Evolutionary conservation across 768 basidiomycete genomes (phyloP).

Genomic region (Nevesoporus exiguus): DNA sequence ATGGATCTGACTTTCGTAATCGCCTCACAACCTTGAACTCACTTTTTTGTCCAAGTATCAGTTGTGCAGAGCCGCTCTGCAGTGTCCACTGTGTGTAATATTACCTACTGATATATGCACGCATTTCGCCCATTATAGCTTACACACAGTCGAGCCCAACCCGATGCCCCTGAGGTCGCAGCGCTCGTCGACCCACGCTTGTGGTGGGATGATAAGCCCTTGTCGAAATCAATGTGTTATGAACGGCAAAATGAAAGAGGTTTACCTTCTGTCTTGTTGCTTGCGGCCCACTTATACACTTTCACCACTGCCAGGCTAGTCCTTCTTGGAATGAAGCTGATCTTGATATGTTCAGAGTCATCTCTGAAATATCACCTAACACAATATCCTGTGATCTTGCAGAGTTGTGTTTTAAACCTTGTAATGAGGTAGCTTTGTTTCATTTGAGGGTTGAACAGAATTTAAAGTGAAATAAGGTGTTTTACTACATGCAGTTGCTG

Average conservation of each 20-base stretch:
- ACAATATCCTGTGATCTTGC: constrained; percentile 53
- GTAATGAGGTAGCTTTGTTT: constrained; percentile 46
- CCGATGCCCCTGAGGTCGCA: constrained; percentile 8
- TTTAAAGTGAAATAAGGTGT: constrained; percentile 20
- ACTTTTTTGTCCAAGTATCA: constrained; percentile 51
- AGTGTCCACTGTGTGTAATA: constrained; percentile 42
- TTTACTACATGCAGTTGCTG: constrained; percentile 19
- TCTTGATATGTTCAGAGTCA: constrained; percentile 35
- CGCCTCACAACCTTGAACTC: constrained; percentile 37
- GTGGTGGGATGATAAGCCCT: constrained; percentile 12
- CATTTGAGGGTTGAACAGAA: neutral
- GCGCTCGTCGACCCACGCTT: neutral
- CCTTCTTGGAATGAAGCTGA: constrained; percentile 44
- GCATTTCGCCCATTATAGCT: constrained; percentile 18
- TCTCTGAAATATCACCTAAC: constrained; percentile 45
- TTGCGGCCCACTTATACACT: neutral
- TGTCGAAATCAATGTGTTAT: constrained; percentile 32
- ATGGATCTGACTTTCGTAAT: constrained; percentile 17
- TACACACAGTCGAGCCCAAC: constrained; percentile 22
- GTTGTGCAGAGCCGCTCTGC: constrained; percentile 51
- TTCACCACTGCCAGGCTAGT: constrained; percentile 10
- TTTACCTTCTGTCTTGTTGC: constrained; percentile 4
- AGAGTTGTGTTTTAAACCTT: constrained; percentile 52
- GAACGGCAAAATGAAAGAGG: constrained; percentile 8
- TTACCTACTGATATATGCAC: neutral